Evolutionary conservation across 257 asterid genomes (phyloP).

Genomic region (Solanum commersonii): DNA sequence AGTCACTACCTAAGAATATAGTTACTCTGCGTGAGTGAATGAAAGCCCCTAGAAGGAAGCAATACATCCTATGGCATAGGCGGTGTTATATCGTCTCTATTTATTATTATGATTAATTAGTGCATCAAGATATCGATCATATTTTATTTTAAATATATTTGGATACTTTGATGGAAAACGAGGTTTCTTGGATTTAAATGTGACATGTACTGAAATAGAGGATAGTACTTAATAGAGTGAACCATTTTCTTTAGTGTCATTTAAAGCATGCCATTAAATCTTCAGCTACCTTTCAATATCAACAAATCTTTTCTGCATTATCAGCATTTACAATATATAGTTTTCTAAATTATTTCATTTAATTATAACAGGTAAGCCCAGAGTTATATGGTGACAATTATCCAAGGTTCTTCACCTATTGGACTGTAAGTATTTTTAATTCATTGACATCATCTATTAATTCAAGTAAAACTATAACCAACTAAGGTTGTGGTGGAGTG

Average conservation of each 20-base stretch:
- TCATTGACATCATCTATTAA: too few species aligned
- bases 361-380: conserved; percentile 64
- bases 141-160: neutral
- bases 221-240: neutral
- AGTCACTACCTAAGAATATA: too few species aligned
- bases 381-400: conserved; percentile 80
- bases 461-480: too few species aligned
- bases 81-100: neutral
- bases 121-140: neutral
- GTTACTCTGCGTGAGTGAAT: neutral
- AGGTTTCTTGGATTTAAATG: neutral
- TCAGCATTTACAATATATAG: neutral
- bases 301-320: neutral
- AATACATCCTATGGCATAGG: neutral
- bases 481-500: too few species aligned
- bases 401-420: conserved; percentile 87
- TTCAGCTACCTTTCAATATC: conserved; percentile 30
- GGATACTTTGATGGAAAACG: neutral
- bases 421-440: conserved; percentile 56
- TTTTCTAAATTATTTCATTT: conserved; percentile 8
- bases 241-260: conserved; percentile 4
- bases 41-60: neutral
- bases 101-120: neutral
- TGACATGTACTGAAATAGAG: neutral
- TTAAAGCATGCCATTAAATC: conserved; percentile 19